Conservation (phyloP, 805 yeast species). For the Lipomyces starkeyi region DNA sequence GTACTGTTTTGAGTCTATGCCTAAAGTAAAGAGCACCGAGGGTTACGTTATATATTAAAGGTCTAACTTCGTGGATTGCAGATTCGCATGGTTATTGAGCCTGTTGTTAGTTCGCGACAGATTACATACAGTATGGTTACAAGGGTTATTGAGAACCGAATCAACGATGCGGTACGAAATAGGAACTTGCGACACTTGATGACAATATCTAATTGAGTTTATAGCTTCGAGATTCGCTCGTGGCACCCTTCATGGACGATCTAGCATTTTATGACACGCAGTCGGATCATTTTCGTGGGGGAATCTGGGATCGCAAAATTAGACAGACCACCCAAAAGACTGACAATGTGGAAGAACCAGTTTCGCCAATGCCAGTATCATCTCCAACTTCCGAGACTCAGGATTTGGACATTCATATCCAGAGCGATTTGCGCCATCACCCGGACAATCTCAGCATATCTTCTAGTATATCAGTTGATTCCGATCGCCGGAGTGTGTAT, state of each 20-base stretch:
- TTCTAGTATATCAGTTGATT: conserved; percentile 28
- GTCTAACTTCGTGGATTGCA: conserved; percentile 2
- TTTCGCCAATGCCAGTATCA: conserved; percentile 1
- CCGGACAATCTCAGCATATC: conserved; percentile 32
- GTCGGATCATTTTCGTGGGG: conserved; percentile 83
- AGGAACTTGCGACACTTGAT: not conserved
- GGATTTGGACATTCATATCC: conserved; percentile 7
- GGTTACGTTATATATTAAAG: not conserved
- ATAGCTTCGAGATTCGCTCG: conserved; percentile 64
- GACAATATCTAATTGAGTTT: not conserved
- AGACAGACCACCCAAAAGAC: not conserved
- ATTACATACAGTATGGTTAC: conserved; percentile 80
- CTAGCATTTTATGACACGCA: conserved; percentile 69
- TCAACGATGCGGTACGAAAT: conserved; percentile 69
- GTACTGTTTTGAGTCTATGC: conserved; percentile 86
- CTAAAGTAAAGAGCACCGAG: conserved; percentile 45
- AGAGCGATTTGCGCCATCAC: conserved; percentile 18
- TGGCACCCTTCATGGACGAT: conserved; percentile 89
- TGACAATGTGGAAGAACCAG: not conserved
- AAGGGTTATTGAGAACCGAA: conserved; percentile 74
- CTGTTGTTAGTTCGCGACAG: conserved; percentile 85
- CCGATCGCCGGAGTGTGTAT: conserved; percentile 26
- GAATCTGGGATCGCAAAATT: conserved; percentile 72
- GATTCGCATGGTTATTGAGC: conserved; percentile 62
- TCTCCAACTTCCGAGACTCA: conserved; percentile 8